A percentile compares a stretch with the other conserved stretches of the same genome.
These are phyloP conservation scores for Arabidopsis thaliana DNA, from an alignment of 345 rosid genomes.

Conservation along the genomic window DNA sequence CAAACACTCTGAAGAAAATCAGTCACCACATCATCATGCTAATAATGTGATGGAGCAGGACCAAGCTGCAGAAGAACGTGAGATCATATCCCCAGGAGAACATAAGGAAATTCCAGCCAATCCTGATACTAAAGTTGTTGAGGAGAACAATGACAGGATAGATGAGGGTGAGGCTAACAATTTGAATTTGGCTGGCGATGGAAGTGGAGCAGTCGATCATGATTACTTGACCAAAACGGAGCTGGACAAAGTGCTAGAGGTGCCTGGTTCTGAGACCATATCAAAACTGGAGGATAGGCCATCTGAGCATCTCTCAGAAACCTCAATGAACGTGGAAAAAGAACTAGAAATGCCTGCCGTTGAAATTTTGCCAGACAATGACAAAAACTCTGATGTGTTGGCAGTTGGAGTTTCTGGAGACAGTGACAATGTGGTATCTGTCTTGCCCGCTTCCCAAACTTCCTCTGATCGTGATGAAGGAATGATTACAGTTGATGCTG, in stretches of 20 bases:
- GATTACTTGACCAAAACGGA: slow-evolving; percentile 27
- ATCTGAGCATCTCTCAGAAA: slow-evolving; percentile 32
- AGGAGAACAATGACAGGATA: slow-evolving; percentile 26
- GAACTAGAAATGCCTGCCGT: slow-evolving; percentile 32
- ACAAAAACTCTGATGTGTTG: slow-evolving; percentile 41
- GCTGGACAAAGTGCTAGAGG: slow-evolving; percentile 14
- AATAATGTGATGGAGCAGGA: slow-evolving; percentile 29
- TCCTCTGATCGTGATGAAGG: slow-evolving; percentile 33
- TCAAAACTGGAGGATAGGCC: slow-evolving; percentile 22
- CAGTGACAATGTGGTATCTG: slow-evolving; percentile 26
- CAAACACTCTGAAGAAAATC: slow-evolving; percentile 23
- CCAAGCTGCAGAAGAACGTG: slow-evolving; percentile 32
- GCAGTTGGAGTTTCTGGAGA: slow-evolving; percentile 30
- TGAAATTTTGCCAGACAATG: slow-evolving; percentile 28
- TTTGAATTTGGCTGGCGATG: slow-evolving; percentile 28
- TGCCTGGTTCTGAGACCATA: slow-evolving; percentile 39
- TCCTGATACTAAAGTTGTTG: slow-evolving; percentile 39
- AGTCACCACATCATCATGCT: slow-evolving; percentile 19
- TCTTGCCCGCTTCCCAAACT: slow-evolving; percentile 38
- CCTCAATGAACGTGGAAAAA: slow-evolving; percentile 26
- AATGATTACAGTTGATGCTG: slow-evolving; percentile 35
- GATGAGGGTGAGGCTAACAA: slow-evolving; percentile 21
- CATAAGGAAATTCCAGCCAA: slow-evolving; percentile 19
- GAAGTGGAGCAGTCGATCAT: slow-evolving; percentile 23
- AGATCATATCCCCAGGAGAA: slow-evolving; percentile 24